Evolutionary conservation across 176 grass and related monocot species (phyloP).

Genomic region (bread wheat (Triticum aestivum)): IWGSC_CS_RefSeq_v2.1 NC_057806.1:423393621-423394120

Average conservation of each 20-base stretch:
- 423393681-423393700: neutral
- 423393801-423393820: neutral
- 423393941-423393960: neutral
- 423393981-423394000: neutral
- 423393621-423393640: constrained; percentile 14
- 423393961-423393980: neutral
- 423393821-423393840: constrained; percentile 14
- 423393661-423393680: constrained; percentile 11
- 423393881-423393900: neutral
- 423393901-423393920: neutral
- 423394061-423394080: neutral
- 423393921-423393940: too few relatives aligned
- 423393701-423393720: neutral
- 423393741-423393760: neutral
- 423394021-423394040: neutral
- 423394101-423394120: neutral
- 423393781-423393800: neutral
- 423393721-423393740: constrained; percentile 27
- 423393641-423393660: neutral
- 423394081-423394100: neutral
- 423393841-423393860: neutral
- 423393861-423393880: neutral
- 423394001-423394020: neutral
- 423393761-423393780: neutral
- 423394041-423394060: neutral